Evolutionary conservation across 108 stramenopile species (phyloP).

Genomic region (Nannochloropsis salina): DNA sequence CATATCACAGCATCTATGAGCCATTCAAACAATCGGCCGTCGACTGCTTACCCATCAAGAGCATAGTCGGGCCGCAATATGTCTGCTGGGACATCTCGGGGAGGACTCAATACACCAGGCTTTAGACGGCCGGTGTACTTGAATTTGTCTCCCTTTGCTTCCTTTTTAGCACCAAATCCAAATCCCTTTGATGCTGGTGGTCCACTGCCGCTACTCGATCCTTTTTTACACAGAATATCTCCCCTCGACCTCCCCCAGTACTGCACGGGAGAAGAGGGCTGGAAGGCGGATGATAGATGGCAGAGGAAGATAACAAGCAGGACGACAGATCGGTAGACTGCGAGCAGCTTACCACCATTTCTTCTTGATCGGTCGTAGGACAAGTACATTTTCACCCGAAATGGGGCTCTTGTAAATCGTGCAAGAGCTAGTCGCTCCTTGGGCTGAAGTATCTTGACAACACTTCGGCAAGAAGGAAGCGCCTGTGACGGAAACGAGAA

Average conservation of each 20-base stretch:
- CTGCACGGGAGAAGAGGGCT: neutral
- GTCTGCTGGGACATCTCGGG: conserved; percentile 38
- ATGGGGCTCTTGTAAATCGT: no score
- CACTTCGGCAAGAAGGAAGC: no score
- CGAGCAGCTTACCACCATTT: no score
- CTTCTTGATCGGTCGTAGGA: no score
- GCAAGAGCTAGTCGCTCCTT: no score
- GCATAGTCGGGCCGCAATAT: conserved; percentile 49
- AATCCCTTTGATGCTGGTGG: conserved; percentile 33
- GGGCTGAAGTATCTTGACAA: no score
- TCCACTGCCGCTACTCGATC: neutral
- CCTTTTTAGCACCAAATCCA: conserved; percentile 23
- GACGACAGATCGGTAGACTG: neutral
- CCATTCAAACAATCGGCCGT: no score
- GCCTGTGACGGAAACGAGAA: no score
- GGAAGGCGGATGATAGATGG: neutral
- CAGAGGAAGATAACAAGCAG: neutral
- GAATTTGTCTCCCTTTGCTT: conserved; percentile 23
- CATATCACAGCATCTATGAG: no score
- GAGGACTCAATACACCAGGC: conserved; percentile 31
- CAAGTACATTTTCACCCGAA: no score
- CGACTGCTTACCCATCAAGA: conserved; percentile 26
- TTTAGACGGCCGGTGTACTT: conserved; percentile 28
- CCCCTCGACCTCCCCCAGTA: neutral
- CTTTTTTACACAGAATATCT: neutral